Percentiles rank a stretch among this genome's conserved stretches.
Conservation (phyloP, 441 rosid species). For the Omphalea diandra region DNA sequence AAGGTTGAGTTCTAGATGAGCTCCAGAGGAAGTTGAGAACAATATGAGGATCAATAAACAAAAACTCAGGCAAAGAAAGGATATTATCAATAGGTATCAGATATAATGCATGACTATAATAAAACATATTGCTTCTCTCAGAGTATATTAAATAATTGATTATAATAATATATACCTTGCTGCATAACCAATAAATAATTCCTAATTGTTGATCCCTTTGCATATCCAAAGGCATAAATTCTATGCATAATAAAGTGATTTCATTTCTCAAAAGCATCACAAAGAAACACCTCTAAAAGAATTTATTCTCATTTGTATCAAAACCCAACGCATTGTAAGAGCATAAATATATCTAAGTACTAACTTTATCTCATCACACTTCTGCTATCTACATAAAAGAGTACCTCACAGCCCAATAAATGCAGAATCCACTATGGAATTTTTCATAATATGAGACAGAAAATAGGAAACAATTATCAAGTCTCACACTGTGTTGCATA, state of each 20-base stretch:
- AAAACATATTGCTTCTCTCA: background rate
- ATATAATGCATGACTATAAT: background rate
- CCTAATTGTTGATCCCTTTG: background rate
- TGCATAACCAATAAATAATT: background rate
- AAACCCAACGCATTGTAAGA: background rate
- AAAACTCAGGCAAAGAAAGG: background rate
- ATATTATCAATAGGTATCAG: background rate
- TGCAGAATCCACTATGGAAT: background rate
- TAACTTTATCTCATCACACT: background rate
- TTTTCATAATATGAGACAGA: background rate
- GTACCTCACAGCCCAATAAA: background rate
- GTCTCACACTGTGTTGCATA: background rate
- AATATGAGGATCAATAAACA: background rate
- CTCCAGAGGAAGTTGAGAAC: background rate
- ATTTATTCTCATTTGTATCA: background rate
- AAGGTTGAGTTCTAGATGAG: background rate
- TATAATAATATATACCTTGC: background rate
- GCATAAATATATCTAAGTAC: background rate
- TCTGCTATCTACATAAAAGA: background rate
- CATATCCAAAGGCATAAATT: background rate
- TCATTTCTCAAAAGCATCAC: background rate
- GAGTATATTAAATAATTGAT: background rate
- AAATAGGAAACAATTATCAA: background rate
- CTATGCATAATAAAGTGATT: background rate
- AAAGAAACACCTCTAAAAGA: background rate